Percentiles rank a stretch among this genome's conserved stretches.
phyloP scores from a whole-genome alignment of 1,139 yeast genomes.

The Geotrichum histeridarum region DNA sequence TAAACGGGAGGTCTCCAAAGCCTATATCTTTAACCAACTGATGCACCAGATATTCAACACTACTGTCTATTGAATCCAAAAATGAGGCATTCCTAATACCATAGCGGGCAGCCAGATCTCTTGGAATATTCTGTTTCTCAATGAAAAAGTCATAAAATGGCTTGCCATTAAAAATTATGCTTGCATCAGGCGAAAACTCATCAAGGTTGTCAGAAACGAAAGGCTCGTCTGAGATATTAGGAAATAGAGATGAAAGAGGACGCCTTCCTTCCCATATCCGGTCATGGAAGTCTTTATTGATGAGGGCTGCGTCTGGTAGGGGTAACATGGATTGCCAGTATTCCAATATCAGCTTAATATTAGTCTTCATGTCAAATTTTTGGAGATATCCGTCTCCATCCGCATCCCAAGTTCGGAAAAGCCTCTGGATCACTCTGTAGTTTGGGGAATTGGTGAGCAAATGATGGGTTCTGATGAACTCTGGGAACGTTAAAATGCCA shows the following conservation, averaged over 20 bases:
- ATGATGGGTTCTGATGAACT: constrained; percentile 20
- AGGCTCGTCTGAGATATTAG: neutral
- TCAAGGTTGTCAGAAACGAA: no score
- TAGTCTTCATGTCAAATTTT: constrained; percentile 13
- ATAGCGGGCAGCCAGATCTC: no score
- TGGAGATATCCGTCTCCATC: constrained; percentile 20
- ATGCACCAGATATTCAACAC: no score
- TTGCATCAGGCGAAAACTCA: no score
- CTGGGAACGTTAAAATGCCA: constrained; percentile 29
- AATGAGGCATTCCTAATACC: no score
- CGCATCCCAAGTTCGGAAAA: constrained; percentile 19
- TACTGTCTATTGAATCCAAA: no score
- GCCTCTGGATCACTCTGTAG: neutral
- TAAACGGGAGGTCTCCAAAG: no score
- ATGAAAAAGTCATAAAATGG: no score
- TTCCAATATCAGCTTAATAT: neutral
- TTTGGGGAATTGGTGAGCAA: neutral
- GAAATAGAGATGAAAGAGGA: constrained; percentile 8
- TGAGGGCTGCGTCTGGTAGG: constrained; percentile 4
- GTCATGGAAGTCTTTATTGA: neutral
- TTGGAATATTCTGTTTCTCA: no score
- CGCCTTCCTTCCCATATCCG: constrained; percentile 11
- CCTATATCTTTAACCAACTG: no score
- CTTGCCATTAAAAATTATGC: no score
- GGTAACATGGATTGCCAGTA: neutral